Base-by-base conservation (phyloP, 306 rosid genomes). In the Boehmeria nivea region DNA sequence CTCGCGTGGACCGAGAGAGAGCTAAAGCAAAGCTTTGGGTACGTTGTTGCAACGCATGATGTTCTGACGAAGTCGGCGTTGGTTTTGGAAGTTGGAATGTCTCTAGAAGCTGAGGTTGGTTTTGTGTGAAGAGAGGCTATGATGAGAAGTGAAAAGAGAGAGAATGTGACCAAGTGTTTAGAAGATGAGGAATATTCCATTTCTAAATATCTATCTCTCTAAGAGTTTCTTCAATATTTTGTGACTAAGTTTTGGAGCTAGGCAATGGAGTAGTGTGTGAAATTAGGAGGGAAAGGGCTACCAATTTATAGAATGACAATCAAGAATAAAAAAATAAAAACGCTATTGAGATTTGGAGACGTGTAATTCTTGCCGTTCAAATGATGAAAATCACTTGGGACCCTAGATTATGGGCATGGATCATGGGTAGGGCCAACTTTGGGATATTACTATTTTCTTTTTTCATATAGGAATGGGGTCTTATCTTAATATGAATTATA, bases 1-100 rank as follows among this genome's bases (percentile, higher is more conserved):
- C 25, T 42, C 0, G 94, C 81, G 10, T 86, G 89, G 66, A 53
- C 70, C 20, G 78, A 68, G 17, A 83, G 72, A 31, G 97, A 84
- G 43, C 50, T 50, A 3, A 57, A 81, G 60, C 97, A 90, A 1
- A 90, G 86, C 16, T 57, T 67, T 12, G 81, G 91, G 39, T 49
- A 59, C 24, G 47, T 37, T 18, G 66, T 61, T 10, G 11, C 36
- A 1, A 25, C 12, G 44, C 66, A 61, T 1, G 66, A 48, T 8
- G 37, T 33, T 34, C 43, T 48, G 1, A 61, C 28, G 66, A 61
- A 47, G 19, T 47, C 54, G 13, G 47, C 10, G 33, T 33, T 13
- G 33, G 21, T 21, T 23, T 47, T 25, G 8, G 47, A 23, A 18
- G 33, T 26, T 6, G 9, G 27, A 5, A 8, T 17, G 12, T 59